Evolutionary conservation across 805 yeast species (phyloP), one percentile per base, ranked within the genome.

Genomic region (Debaryomyces maramus): DNA sequence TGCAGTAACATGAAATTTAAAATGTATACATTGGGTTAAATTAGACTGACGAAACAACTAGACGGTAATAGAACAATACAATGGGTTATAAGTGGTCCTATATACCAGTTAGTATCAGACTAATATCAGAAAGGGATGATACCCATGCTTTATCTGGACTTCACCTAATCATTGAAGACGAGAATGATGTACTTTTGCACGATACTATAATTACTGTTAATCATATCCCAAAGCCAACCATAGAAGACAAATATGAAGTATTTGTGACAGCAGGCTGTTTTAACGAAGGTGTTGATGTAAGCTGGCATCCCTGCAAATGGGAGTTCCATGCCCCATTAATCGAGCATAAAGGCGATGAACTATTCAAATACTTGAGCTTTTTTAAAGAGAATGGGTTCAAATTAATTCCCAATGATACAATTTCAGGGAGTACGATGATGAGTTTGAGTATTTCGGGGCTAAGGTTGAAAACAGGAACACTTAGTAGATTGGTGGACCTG

Each of bases 361-460:
- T 43, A 5, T 20, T 11, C n/a, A 36, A 38, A 16, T 39, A 43
- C 24, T 29, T 55, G 10, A 20, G 27, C 13, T 50, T 40, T 14
- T 60, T 65, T 38, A 48, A 51, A 28, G 41, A 41, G 2, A 41
- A 38, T 16, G 61, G 62, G 21, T 60, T 60, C 33, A 46, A 32
- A 23, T 33, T 60, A 9, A 38, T 54, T 6, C 65, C 65, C 2
- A 42, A 41, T 21, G 51, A 53, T 32, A 36, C 45, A 3, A 24
- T 37, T 4, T 23, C 36, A 17, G 19, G 32, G 23, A 33, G 40
- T 18, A 22, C 26, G 18, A 30, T 21, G 14, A 17, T 13, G 17
- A 41, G 17, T 5, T 38, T 19, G 32, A 40, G 24, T 33, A 10
- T 42, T n/a, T 21, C 40, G 21, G 34, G 28, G 17, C 21, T 45